A percentile compares a stretch with the other conserved stretches of the same genome.
Conservation (phyloP, 768 basidiomycete genomes). For the Lactarius hengduanensis region DNA sequence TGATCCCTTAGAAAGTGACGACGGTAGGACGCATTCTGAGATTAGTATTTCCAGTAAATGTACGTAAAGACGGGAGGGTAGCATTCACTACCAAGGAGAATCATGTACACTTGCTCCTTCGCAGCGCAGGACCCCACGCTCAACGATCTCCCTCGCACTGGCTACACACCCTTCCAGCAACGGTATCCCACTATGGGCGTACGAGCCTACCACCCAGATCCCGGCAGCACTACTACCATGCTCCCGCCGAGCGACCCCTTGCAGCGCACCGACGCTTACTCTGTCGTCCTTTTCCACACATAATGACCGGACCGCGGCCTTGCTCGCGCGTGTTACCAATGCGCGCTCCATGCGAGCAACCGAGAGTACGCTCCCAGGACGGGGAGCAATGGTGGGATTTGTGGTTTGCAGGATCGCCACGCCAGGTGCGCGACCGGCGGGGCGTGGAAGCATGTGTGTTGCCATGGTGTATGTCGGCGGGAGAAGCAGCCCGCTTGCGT, state of each 20-base stretch:
- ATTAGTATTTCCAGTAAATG: not conserved
- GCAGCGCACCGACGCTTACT: constrained; percentile 46
- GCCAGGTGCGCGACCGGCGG: constrained; percentile 37
- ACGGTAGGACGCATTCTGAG: not conserved
- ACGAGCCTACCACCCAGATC: constrained; percentile 72
- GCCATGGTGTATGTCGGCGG: constrained; percentile 61
- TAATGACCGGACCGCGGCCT: constrained; percentile 49
- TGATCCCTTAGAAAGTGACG: constrained; percentile 24
- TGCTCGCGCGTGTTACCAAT: constrained; percentile 50
- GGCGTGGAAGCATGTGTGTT: constrained; percentile 56
- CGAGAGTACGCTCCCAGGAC: constrained; percentile 49
- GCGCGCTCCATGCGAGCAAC: constrained; percentile 65
- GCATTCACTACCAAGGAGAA: constrained; percentile 20
- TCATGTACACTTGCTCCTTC: constrained; percentile 28
- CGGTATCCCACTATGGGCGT: constrained; percentile 70
- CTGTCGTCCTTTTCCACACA: constrained; percentile 31
- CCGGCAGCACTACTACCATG: constrained; percentile 41
- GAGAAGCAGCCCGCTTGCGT: constrained; percentile 34
- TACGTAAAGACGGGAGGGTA: not conserved
- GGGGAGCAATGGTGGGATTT: constrained; percentile 61
- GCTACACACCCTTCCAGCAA: constrained; percentile 78
- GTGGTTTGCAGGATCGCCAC: constrained; percentile 65
- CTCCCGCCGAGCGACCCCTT: constrained; percentile 45
- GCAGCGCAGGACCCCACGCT: constrained; percentile 31
- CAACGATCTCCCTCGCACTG: constrained; percentile 58